These are phyloP conservation scores for Xylaria polymorpha DNA, from an alignment of 2,329 filamentous ascomycete genomes.

Conservation along the genomic window DNA sequence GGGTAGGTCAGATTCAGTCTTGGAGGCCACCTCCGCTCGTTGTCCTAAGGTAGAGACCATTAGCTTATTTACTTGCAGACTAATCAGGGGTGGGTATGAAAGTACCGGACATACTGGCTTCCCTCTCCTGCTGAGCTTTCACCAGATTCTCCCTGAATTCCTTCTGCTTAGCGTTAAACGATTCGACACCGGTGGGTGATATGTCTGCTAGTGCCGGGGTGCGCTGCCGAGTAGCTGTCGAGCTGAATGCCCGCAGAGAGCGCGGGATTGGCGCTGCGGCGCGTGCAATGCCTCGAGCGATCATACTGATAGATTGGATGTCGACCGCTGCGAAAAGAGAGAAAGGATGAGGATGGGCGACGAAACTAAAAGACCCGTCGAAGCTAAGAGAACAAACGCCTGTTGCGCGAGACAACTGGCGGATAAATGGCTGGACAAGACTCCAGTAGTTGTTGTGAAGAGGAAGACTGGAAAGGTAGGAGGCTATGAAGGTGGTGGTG, in stretches of 20 bases:
- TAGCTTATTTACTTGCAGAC: constrained; percentile 57
- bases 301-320: constrained; percentile 55
- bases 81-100: constrained; percentile 44
- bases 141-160: constrained; percentile 86
- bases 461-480: constrained; percentile 3
- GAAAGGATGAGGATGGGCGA: background rate
- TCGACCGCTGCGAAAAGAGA: constrained; percentile 1
- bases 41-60: constrained; percentile 65
- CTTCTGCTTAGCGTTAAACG: constrained; percentile 86
- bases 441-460: background rate
- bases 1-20: constrained; percentile 71
- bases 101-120: constrained; percentile 77
- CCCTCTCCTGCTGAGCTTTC: constrained; percentile 81
- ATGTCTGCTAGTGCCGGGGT: constrained; percentile 89
- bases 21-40: constrained; percentile 65
- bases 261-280: constrained; percentile 59
- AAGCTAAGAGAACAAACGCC: constrained; percentile 16
- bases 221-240: constrained; percentile 61
- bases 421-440: background rate
- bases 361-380: constrained; percentile 25
- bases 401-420: background rate
- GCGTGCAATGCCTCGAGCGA: constrained; percentile 64
- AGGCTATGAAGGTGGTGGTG: background rate
- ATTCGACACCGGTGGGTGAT: constrained; percentile 73
- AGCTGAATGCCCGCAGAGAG: constrained; percentile 68